Evolutionary conservation across 2,329 filamentous ascomycete genomes (phyloP), one percentile per base, ranked within the genome.

Genomic region (Epichloe amarillans): DNA sequence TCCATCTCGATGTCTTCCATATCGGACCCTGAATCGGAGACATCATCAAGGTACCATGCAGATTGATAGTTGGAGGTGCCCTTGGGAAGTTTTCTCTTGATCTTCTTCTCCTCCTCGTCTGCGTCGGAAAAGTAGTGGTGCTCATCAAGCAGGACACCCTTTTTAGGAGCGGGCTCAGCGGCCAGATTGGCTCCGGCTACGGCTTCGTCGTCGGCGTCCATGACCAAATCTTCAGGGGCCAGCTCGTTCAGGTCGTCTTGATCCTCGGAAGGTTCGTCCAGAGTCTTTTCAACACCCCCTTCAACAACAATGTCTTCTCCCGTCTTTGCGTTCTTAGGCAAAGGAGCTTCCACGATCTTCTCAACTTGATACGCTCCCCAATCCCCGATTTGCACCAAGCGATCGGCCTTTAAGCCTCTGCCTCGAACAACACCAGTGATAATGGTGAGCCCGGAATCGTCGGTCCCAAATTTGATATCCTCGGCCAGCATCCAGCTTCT

Each of bases 51-150:
- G 63, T 86, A 96, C 93, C 93, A 98, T 10, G 91, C 90, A 21
- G 90, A 79, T 69, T 98, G 93, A 67, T 96, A 97, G 51, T 84
- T 81, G 39, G 93, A 97, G 2, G 93, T 98, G 55, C 93, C 93
- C 66, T 83, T 87, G 1, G 93, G 93, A 21, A 98, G 69, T 55
- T 81, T 80, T 68, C 84, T 93, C 6, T 87, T 86, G 35, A 71
- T 69, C 37, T 75, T 68, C 17, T 52, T 59, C 17, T 61, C 61
- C 45, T 66, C 62, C 49, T 75, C 72, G 49, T 93, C 84, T 45
- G 93, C 88, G 42, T 97, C 91, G 0, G 90, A 90, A 63, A 97
- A 98, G 67, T 98, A 98, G 64, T 97, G 91, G 65, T 98, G 91
- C 57, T 97, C 91, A 58, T 98, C 93, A 10, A 98, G 75, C 40